A percentile compares a stretch with the other conserved stretches of the same genome.
Evolutionary conservation across 345 rosid genomes (phyloP).

Genomic region (Passiflora organensis): DNA sequence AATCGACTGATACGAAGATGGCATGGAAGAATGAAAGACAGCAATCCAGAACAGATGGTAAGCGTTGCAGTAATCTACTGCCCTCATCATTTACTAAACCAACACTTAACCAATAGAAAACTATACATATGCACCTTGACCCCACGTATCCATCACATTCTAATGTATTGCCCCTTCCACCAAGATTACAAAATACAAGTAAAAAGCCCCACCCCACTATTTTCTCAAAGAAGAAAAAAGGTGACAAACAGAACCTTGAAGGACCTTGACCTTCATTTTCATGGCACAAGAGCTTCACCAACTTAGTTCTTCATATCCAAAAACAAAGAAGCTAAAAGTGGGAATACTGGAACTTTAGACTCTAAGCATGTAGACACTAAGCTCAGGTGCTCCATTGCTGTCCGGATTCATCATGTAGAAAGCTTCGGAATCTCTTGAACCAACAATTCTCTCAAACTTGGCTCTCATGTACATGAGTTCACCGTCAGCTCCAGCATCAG

Average conservation of each 20-base stretch:
- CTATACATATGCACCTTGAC: constrained; percentile 44
- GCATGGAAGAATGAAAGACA: constrained; percentile 1
- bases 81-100: constrained; percentile 21
- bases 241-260: neutral
- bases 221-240: constrained; percentile 7
- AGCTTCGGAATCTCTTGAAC: constrained; percentile 97
- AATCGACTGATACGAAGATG: constrained; percentile 3
- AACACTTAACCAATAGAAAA: no score
- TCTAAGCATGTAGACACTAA: constrained; percentile 90
- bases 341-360: constrained; percentile 19
- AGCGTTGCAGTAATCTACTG: constrained; percentile 32
- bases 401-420: constrained; percentile 99
- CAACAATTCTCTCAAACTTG: constrained; percentile 86
- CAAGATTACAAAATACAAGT: constrained; percentile 31
- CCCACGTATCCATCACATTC: constrained; percentile 23
- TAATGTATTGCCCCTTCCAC: constrained; percentile 30
- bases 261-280: no score
- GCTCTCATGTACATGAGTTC: constrained; percentile 88
- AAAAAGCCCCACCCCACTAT: constrained; percentile 22
- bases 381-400: constrained; percentile 93
- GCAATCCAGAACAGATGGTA: constrained; percentile 19
- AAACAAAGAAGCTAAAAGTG: no score
- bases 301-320: no score
- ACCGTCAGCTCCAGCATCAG: constrained; percentile 24
- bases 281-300: no score